A percentile compares a stretch with the other conserved stretches of the same genome.
phyloP scores from a whole-genome alignment of 2,329 filamentous ascomycete species.

The Nemania sp. region DNA sequence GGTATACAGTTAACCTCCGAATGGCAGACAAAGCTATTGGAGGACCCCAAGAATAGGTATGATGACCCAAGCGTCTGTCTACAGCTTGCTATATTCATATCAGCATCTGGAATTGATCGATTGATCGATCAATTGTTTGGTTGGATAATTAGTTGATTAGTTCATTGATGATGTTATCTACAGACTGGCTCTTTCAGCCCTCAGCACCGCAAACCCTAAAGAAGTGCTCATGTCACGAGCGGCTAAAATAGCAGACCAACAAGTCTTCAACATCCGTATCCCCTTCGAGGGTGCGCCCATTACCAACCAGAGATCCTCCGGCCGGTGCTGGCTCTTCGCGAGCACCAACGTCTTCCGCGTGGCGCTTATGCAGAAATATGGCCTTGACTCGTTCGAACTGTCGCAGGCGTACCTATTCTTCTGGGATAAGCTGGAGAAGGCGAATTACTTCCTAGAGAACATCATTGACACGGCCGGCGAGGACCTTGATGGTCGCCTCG shows the following conservation, averaged over 20 bases:
- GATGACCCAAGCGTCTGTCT: conserved; percentile 23
- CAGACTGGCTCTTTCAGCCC: conserved; percentile 79
- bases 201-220: conserved; percentile 75
- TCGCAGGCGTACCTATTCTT: conserved; percentile 90
- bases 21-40: conserved; percentile 72
- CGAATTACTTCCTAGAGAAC: conserved; percentile 89
- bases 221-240: conserved; percentile 73
- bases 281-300: conserved; percentile 84
- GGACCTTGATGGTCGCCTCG: conserved; percentile 77
- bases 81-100: not conserved
- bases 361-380: conserved; percentile 86
- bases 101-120: not conserved
- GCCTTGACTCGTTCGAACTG: conserved; percentile 83
- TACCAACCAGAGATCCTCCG: conserved; percentile 84
- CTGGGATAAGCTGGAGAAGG: conserved; percentile 94
- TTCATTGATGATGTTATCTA: not conserved
- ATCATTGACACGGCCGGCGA: conserved; percentile 79
- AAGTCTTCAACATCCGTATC: conserved; percentile 86
- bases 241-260: conserved; percentile 75
- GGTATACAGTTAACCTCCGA: conserved; percentile 63
- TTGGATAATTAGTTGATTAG: not conserved
- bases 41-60: conserved; percentile 75
- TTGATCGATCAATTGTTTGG: not conserved
- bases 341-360: conserved; percentile 92
- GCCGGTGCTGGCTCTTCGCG: conserved; percentile 92